Evolutionary conservation across 2,329 filamentous ascomycete genomes (phyloP).

Genomic region (Periconia macrospinosa): DNA sequence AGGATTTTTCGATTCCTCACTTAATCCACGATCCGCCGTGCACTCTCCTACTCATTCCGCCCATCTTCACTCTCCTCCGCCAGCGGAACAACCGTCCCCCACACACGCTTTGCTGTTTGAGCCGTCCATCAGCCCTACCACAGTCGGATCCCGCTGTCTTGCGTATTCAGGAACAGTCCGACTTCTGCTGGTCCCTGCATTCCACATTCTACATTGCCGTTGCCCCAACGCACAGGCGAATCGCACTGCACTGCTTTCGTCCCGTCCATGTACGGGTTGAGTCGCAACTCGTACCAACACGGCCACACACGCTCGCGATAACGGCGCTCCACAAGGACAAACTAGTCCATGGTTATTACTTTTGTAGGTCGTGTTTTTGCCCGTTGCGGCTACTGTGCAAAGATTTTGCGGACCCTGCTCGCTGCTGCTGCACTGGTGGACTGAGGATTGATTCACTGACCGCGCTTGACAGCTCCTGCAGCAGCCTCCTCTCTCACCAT

Average conservation of each 20-base stretch:
- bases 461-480: too few relatives aligned
- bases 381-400: too few relatives aligned
- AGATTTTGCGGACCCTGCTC: too few relatives aligned
- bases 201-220: background rate
- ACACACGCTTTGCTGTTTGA: background rate
- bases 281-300: too few relatives aligned
- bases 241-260: background rate
- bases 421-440: too few relatives aligned
- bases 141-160: background rate
- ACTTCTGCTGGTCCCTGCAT: background rate
- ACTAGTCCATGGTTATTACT: too few relatives aligned
- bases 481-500: too few relatives aligned
- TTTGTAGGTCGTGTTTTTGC: too few relatives aligned
- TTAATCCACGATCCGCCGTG: conserved; percentile 10
- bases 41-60: conserved; percentile 2
- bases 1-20: conserved; percentile 7
- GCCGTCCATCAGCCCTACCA: background rate
- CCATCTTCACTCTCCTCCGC: conserved; percentile 4
- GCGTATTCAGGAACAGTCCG: background rate
- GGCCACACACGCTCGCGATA: too few relatives aligned
- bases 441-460: too few relatives aligned
- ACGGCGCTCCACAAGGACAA: too few relatives aligned
- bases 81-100: background rate
- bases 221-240: background rate
- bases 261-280: too few relatives aligned